phyloP scores from a whole-genome alignment of 2,329 filamentous ascomycete species.

The Macroventuria anomochaeta region DNA sequence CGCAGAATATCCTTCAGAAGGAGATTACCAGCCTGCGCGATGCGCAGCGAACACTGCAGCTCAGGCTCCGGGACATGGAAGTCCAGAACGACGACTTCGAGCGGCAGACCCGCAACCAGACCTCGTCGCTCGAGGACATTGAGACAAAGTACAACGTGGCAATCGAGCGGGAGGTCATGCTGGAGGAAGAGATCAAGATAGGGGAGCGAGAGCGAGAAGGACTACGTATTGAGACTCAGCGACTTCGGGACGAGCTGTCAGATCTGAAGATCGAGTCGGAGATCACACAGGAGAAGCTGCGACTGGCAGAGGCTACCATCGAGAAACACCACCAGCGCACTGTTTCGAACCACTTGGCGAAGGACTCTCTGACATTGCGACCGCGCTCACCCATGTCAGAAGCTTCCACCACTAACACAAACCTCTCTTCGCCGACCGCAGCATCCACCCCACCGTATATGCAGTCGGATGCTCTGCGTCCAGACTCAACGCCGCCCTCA shows the following conservation, averaged over 20 bases:
- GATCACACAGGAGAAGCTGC: slow-evolving; percentile 91
- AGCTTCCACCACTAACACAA: slow-evolving; percentile 77
- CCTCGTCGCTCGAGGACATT: slow-evolving; percentile 93
- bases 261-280: slow-evolving; percentile 95
- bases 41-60: slow-evolving; percentile 77
- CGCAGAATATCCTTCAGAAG: slow-evolving; percentile 88
- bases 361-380: slow-evolving; percentile 51
- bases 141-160: slow-evolving; percentile 96
- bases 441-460: slow-evolving; percentile 80
- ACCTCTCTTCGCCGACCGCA: slow-evolving; percentile 87
- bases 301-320: slow-evolving; percentile 66
- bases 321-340: slow-evolving; percentile 60
- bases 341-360: slow-evolving; percentile 57
- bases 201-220: slow-evolving; percentile 91
- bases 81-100: slow-evolving; percentile 99
- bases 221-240: slow-evolving; percentile 87
- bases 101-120: slow-evolving; percentile 92
- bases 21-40: slow-evolving; percentile 94
- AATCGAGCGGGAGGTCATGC: slow-evolving; percentile 88
- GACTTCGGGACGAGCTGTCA: slow-evolving; percentile 86
- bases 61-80: slow-evolving; percentile 90
- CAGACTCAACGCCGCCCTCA: slow-evolving; percentile 84
- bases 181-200: slow-evolving; percentile 91
- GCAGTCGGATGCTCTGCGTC: slow-evolving; percentile 68
- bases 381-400: slow-evolving; percentile 76